Conservation (phyloP, 805 yeast species). For the Nakazawaea wyomingensis region DNA sequence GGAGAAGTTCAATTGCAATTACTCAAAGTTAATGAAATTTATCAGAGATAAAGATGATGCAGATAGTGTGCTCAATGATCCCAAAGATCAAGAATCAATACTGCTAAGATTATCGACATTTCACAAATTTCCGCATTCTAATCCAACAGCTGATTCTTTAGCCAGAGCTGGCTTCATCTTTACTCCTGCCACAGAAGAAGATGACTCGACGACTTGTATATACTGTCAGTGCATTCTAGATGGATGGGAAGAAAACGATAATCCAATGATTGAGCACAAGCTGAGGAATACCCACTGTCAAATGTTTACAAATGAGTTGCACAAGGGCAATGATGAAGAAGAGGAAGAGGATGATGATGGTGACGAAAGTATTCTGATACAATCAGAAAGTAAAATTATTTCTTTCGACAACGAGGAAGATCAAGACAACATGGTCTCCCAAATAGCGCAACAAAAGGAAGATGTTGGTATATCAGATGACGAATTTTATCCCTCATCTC, state of each 20-base stretch:
- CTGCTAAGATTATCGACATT: slow-evolving; percentile 35
- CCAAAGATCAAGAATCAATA: slow-evolving; percentile 25
- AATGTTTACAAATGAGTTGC: slow-evolving; percentile 24
- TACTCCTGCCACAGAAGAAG: slow-evolving; percentile 39
- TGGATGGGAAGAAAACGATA: slow-evolving; percentile 69
- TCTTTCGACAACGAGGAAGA: no score
- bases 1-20: neutral
- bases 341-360: neutral
- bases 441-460: neutral
- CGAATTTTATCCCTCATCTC: slow-evolving; percentile 20
- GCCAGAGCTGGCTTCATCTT: slow-evolving; percentile 64
- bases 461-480: slow-evolving; percentile 14
- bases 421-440: no score
- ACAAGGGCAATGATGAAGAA: neutral
- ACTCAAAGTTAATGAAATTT: slow-evolving; percentile 1
- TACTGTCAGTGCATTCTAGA: slow-evolving; percentile 60
- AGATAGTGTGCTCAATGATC: slow-evolving; percentile 28
- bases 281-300: slow-evolving; percentile 37
- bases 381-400: no score
- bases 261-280: slow-evolving; percentile 56
- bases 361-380: neutral
- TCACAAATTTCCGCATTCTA: slow-evolving; percentile 41
- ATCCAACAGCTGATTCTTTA: slow-evolving; percentile 37
- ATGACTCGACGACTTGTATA: slow-evolving; percentile 56
- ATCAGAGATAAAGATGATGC: slow-evolving; percentile 1